Base-by-base conservation (phyloP, 441 rosid genomes). In the Mallotus repandus region DNA sequence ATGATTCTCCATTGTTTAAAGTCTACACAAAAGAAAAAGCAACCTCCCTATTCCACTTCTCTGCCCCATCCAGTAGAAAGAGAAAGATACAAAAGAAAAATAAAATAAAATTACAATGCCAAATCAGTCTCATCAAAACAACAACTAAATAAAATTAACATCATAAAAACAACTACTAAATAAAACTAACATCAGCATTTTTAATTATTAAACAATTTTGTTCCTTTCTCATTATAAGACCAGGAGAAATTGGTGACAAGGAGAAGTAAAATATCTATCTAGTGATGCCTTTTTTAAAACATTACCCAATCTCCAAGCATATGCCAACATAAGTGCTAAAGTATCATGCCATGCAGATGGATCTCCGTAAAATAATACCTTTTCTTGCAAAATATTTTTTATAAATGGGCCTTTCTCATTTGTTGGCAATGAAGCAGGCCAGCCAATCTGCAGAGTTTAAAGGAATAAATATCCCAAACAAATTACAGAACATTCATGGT, bases 341-440 rank as follows among this genome's bases (percentile, higher is more conserved):
- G 12, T 10, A 49, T 10, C 53, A 49, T 2, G 16, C 4, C 15
- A 49, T 1, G 13, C 11, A 9, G 4, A 10, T 10, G 53, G 11
- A 49, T 10, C 46, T 43, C 10, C 55, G 35, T 69, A 68, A 70
- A 70, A 41, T 63, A 9, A 56, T 84, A 92, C 97, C 98, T 94
- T 94, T 79, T 89, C 97, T 59, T 78, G 83, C 80, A 94, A 61
- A 62, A 91, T 83, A 53, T 86, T 86, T 84, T 89, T 89, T 62
- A 91, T 81, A 75, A 94, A 92, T 12, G 88, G 14, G 63, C 79
- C 83, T 80, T 91, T 91, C 88, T 94, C 97, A 65, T 70, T 94
- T 46, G 99, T 92, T 49, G 99, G 98, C 86, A 94, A 78, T 18
- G 96, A 89, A 68, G 91, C 86, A 76, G 99, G 99, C 99, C 97